These are phyloP conservation scores for Thelonectria rubi DNA, from an alignment of 2,329 filamentous ascomycete species.

Conservation along the genomic window DNA sequence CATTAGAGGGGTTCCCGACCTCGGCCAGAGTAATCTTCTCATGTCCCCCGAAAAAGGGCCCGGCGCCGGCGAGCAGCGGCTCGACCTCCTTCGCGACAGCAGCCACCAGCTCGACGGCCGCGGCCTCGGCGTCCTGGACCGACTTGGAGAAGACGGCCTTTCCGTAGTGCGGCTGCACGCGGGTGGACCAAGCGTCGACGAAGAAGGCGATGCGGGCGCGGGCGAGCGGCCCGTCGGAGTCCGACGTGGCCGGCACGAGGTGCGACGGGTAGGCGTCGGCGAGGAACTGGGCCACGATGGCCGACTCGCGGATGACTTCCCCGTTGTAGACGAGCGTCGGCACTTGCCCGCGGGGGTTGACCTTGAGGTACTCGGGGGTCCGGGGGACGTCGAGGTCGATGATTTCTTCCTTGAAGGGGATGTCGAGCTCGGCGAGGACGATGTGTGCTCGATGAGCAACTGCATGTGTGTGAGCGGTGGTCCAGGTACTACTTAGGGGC, in stretches of 20 bases:
- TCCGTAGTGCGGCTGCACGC: conserved; percentile 61
- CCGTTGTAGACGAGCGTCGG: conserved; percentile 73
- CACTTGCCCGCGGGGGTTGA: conserved; percentile 84
- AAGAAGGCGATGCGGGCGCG: conserved; percentile 78
- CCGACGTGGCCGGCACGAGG: conserved; percentile 66
- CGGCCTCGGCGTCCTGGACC: conserved; percentile 59
- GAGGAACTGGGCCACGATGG: conserved; percentile 75
- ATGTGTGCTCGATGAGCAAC: conserved; percentile 80
- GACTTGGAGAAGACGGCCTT: conserved; percentile 58
- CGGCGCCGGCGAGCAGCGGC: conserved; percentile 66
- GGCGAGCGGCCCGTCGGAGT: conserved; percentile 62
- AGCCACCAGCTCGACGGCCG: conserved; percentile 61
- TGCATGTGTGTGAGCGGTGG: conserved; percentile 34
- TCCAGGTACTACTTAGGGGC: too few relatives aligned
- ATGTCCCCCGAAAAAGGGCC: conserved; percentile 72
- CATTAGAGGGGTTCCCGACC: conserved; percentile 56
- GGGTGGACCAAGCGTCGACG: conserved; percentile 73
- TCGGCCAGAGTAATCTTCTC: conserved; percentile 76
- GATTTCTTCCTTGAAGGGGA: conserved; percentile 74
- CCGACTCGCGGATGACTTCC: conserved; percentile 77
- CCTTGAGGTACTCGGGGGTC: conserved; percentile 75
- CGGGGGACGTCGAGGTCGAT: conserved; percentile 77
- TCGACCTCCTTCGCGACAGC: conserved; percentile 76
- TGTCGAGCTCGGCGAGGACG: conserved; percentile 69
- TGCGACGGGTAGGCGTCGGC: conserved; percentile 75